Conservation (phyloP, 805 yeast species). For the Pichia nakasei region DNA sequence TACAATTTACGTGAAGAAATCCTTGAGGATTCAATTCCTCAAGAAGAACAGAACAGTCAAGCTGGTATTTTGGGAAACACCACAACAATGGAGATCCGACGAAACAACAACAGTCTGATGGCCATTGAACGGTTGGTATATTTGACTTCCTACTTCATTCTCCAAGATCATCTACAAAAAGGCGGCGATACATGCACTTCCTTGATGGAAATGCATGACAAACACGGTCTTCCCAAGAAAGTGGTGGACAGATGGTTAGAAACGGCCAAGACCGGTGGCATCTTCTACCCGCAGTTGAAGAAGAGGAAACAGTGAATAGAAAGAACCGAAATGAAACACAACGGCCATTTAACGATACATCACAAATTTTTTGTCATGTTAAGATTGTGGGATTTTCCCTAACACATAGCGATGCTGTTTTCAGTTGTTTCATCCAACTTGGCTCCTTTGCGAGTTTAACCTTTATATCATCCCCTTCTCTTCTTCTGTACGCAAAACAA, state of each 20-base stretch:
- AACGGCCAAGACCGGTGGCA: background rate
- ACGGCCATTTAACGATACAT: too few species aligned
- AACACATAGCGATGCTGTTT: too few species aligned
- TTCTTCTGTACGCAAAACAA: background rate
- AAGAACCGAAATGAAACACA: too few species aligned
- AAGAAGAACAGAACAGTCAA: too few species aligned
- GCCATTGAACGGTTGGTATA: constrained; percentile 4
- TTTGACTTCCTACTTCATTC: background rate
- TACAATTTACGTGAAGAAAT: constrained; percentile 2
- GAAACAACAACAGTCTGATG: constrained; percentile 3
- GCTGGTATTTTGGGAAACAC: constrained; percentile 13
- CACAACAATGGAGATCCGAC: background rate
- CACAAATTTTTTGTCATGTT: too few species aligned
- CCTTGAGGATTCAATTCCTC: background rate
- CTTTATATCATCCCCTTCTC: background rate
- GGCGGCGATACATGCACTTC: background rate
- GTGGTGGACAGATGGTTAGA: constrained; percentile 2
- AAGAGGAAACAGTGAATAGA: too few species aligned
- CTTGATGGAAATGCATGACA: background rate
- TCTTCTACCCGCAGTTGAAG: background rate
- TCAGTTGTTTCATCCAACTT: too few species aligned
- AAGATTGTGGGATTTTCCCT: too few species aligned
- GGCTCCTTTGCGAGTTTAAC: too few species aligned
- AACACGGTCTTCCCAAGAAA: background rate
- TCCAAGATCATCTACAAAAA: background rate